These are phyloP conservation scores for Globisporangium heterothallicum DNA, from an alignment of 352 stramenopile species.

Conservation along the genomic window DNA sequence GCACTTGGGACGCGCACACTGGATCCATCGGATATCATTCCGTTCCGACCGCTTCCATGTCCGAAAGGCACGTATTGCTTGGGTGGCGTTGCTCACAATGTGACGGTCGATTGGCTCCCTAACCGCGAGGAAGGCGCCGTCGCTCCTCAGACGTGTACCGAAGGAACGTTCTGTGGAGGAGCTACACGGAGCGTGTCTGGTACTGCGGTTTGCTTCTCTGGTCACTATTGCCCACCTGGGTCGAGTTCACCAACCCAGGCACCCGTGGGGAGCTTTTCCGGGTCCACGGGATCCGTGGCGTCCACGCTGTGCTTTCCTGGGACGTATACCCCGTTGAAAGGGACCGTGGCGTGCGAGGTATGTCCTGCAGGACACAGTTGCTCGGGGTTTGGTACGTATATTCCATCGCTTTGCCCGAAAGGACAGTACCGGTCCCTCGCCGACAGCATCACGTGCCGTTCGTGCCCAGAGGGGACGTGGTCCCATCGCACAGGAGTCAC, in stretches of 20 bases:
- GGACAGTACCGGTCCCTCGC: conserved; percentile 93
- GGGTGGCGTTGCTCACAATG: conserved; percentile 90
- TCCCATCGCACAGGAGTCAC: conserved; percentile 87
- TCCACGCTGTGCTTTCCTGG: conserved; percentile 95
- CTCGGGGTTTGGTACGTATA: conserved; percentile 93
- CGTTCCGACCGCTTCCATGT: conserved; percentile 84
- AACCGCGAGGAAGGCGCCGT: conserved; percentile 70
- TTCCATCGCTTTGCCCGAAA: conserved; percentile 90
- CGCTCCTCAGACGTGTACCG: conserved; percentile 91
- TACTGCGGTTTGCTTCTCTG: conserved; percentile 86
- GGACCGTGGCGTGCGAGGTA: conserved; percentile 81
- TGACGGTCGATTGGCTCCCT: conserved; percentile 90
- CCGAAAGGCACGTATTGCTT: conserved; percentile 93
- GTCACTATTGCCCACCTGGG: conserved; percentile 95
- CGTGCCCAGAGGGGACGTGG: conserved; percentile 94
- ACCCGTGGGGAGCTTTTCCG: conserved; percentile 90
- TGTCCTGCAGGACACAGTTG: conserved; percentile 94
- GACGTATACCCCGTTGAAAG: conserved; percentile 92
- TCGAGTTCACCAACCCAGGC: conserved; percentile 84
- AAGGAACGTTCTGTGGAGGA: conserved; percentile 93
- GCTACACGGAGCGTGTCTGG: conserved; percentile 76
- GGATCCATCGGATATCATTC: conserved; percentile 77
- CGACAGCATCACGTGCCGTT: conserved; percentile 93
- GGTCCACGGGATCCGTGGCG: conserved; percentile 83
- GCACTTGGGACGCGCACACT: conserved; percentile 87